Base-by-base conservation (phyloP, 352 stramenopile genomes). In the Pythium dissotocum region DNA sequence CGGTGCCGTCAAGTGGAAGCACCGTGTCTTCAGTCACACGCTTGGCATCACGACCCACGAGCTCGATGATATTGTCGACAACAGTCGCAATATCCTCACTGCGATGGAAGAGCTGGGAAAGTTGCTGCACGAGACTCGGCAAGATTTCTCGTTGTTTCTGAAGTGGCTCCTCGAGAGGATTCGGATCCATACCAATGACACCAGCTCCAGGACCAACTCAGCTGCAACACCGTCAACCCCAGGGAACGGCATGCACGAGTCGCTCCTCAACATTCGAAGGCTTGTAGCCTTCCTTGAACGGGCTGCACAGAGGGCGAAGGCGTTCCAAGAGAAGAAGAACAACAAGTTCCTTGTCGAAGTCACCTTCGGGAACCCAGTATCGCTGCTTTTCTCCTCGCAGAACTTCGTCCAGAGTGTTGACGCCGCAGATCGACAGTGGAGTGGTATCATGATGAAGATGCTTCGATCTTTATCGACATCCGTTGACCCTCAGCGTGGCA, bases 321-420 rank as follows among this genome's bases (percentile, higher is more conserved):
- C 35, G 16, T 89, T 81, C 59, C 69, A 67, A 67, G 67, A 73
- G n/a, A 61, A 74, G n/a, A 81, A 93, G 24, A 65, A 67, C 26
- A 82, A 52, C 59, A 77, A 73, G 54, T 87, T 77, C 55, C 76
- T 73, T 32, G 76, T 93, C 0, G 85, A 93, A 67, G 80, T 79
- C 6, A 86, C 80, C 9, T 93, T 93, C 48, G 83, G 79, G 2
- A 93, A 93, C 42, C 30, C 63, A 24, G 71, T 93, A 4, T 91
- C 85, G 13, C 54, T 51, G 18, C 16, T 59, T 1, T 61, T 76
- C n/a, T 28, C 40, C 58, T 59, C 76, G 49, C 42, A 57, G 60
- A 57, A 55, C 6, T 40, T 72, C 60, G 49, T 69, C 58, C 5
- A 72, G 63, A 35, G 53, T 9, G 14, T 70, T 4, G 56, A 51